Percentiles rank a stretch among this genome's conserved stretches.
Evolutionary conservation across 768 basidiomycete species (phyloP).

Genomic region (Boletus pseudopeckii): DNA sequence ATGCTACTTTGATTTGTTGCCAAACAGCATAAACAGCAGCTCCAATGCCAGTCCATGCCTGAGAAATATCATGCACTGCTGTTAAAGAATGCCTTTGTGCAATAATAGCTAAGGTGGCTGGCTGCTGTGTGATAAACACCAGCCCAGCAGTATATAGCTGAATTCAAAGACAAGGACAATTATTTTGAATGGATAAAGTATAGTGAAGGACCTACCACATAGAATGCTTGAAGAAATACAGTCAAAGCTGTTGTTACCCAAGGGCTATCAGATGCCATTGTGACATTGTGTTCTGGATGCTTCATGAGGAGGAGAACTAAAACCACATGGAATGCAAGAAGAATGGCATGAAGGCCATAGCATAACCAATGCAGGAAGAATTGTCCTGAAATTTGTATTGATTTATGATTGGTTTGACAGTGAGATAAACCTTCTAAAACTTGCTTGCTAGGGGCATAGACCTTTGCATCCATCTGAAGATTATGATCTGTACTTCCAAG

Average conservation of each 20-base stretch:
- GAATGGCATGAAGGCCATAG: not conserved
- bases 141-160: slow-evolving; percentile 18
- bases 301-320: not conserved
- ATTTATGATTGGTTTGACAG: not conserved
- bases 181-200: not conserved
- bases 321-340: not conserved
- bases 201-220: not conserved
- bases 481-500: not conserved
- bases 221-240: slow-evolving; percentile 2
- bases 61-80: slow-evolving; percentile 16
- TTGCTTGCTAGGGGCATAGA: not conserved
- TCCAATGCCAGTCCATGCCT: slow-evolving; percentile 26
- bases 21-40: slow-evolving; percentile 13
- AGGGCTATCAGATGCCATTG: not conserved
- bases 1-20: slow-evolving; percentile 9
- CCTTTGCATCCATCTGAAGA: not conserved
- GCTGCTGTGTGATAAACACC: slow-evolving; percentile 20
- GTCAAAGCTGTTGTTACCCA: not conserved
- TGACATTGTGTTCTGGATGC: not conserved
- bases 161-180: not conserved
- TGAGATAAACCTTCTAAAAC: not conserved
- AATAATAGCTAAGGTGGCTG: slow-evolving; percentile 6
- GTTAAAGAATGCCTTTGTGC: slow-evolving; percentile 12
- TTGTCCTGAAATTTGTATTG: not conserved
- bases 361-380: not conserved